Base-by-base conservation (phyloP, 225 moss, liverwort and hornwort species). In the Takakia lepidozioides region DNA sequence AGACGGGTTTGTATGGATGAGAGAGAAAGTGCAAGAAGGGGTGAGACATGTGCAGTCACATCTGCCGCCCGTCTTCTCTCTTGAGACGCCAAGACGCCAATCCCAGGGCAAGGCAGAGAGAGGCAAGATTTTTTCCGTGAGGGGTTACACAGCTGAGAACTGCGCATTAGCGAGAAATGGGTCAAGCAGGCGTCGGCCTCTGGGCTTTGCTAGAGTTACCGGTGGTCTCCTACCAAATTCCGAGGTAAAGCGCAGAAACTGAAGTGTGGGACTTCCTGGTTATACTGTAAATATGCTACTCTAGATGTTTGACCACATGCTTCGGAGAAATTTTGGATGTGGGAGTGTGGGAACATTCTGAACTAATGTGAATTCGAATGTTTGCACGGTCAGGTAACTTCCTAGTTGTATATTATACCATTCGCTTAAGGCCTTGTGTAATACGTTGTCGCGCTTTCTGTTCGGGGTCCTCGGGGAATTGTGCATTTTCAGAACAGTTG, bases 151-250 rank as follows among this genome's bases (percentile, higher is more conserved):
- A 48, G 17, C 27, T 38, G 58, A 35, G 21, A 11, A 41, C 25
- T 43, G 51, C 49, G 51, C 13, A 35, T 34, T 59, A 10, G 13
- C 35, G 18, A 9, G 36, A 17, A 43, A 18, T n/a, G 42, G 60
- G 21, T 15, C 10, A 7, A 51, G 29, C 46, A 56, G 63, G 58
- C 57, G 54, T 3, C 58, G 52, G 29, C 19, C 45, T 5, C 73
- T 79, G 43, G 73, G 53, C 40, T 79, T 79, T 27, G 78, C 78
- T 3, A 62, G 78, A 8, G 68, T 79, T 16, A 70, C 63, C 9
- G 63, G 66, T 27, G 73, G 78, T 50, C 69, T 78, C 22, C 55
- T 55, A 25, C 35, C 46, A 27, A 60, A 69, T 46, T 10, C 62
- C 34, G 52, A 54, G 73, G 78, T 74, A 50, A 19, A 21, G 14